phyloP scores from a whole-genome alignment of 805 yeast genomes.

The Priceomyces haplophilus region DNA sequence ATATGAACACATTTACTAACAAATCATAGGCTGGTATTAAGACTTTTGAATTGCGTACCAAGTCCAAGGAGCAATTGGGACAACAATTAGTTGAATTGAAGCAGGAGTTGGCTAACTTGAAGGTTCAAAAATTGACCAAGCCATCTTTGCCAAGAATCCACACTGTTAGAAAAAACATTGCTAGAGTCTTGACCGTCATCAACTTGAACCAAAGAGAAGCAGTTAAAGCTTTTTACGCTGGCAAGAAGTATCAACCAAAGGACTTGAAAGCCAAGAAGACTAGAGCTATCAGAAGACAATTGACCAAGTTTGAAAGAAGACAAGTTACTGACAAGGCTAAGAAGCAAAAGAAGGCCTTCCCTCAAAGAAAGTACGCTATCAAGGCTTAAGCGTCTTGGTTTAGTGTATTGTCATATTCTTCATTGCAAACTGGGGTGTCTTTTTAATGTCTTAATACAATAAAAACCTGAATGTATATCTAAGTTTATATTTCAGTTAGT shows the following conservation, averaged over 20 bases:
- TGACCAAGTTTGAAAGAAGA: constrained; percentile 82
- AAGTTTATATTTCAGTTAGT: constrained; percentile 9
- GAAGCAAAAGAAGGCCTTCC: constrained; percentile 94
- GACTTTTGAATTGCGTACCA: constrained; percentile 94
- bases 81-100: constrained; percentile 91
- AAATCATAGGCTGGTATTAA: constrained; percentile 73
- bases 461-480: constrained; percentile 12
- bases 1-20: constrained; percentile 5
- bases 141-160: constrained; percentile 94
- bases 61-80: constrained; percentile 96
- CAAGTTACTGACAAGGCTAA: constrained; percentile 82
- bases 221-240: constrained; percentile 92
- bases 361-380: constrained; percentile 97
- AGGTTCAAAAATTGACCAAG: constrained; percentile 91
- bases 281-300: constrained; percentile 98
- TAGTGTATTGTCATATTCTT: constrained; percentile 6
- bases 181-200: constrained; percentile 95
- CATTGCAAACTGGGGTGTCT: constrained; percentile 9
- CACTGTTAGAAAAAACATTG: constrained; percentile 97
- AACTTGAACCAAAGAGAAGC: constrained; percentile 94
- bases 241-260: constrained; percentile 95
- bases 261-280: constrained; percentile 99
- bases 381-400: constrained; percentile 69
- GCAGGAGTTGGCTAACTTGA: constrained; percentile 93
- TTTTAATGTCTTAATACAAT: constrained; percentile 14